These are phyloP conservation scores for Nematocida parisii DNA, from an alignment of 371 early-diverging fungal genomes.

Conservation along the genomic window DNA sequence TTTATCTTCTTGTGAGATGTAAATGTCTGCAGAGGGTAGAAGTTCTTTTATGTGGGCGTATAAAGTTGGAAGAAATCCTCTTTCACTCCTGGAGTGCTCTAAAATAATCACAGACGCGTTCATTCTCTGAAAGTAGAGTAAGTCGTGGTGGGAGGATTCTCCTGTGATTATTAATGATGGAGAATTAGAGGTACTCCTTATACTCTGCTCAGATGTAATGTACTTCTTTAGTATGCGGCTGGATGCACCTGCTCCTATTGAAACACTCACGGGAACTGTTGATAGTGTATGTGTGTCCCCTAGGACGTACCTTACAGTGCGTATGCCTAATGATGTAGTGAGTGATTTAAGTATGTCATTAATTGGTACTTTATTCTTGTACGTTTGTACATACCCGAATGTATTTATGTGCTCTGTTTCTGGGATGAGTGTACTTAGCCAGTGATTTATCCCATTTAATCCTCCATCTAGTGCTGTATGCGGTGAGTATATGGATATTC, in stretches of 20 bases:
- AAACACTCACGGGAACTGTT: constrained; percentile 14
- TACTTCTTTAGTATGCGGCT: constrained; percentile 72
- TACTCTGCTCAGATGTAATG: constrained; percentile 77
- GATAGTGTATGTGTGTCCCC: constrained; percentile 6
- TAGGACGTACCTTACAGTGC: constrained; percentile 11
- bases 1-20: constrained; percentile 62
- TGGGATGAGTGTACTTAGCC: constrained; percentile 20
- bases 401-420: constrained; percentile 6
- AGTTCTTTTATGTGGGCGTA: constrained; percentile 30
- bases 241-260: constrained; percentile 75
- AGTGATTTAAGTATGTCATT: constrained; percentile 29
- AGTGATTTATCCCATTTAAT: constrained; percentile 60
- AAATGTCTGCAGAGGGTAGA: constrained; percentile 48
- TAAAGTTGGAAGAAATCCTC: constrained; percentile 76
- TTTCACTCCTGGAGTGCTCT: constrained; percentile 85
- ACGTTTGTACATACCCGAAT: constrained; percentile 30
- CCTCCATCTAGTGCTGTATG: constrained; percentile 85
- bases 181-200: constrained; percentile 12
- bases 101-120: constrained; percentile 81
- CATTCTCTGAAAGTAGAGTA: constrained; percentile 75
- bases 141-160: constrained; percentile 85
- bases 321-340: not conserved
- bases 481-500: constrained; percentile 86
- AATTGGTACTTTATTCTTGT: constrained; percentile 31
- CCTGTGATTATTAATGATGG: constrained; percentile 83